A percentile compares a stretch with the other conserved stretches of the same genome.
phyloP scores from a whole-genome alignment of 768 basidiomycete genomes.

The Psilocybe sp. region DNA sequence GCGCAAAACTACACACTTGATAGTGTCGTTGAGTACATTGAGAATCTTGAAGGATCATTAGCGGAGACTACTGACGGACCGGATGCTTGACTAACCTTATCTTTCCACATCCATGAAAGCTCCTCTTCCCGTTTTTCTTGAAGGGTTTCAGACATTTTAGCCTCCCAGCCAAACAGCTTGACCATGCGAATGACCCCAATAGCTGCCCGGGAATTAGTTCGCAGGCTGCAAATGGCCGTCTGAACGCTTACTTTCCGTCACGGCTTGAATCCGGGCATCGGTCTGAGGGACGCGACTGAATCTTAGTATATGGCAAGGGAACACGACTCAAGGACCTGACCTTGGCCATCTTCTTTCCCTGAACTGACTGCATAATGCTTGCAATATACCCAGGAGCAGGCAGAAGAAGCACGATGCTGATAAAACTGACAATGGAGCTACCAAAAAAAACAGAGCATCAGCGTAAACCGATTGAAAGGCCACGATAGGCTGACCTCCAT shows the following conservation, averaged over 20 bases:
- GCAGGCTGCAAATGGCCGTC: neutral
- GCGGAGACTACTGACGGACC: neutral
- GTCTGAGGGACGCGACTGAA: conserved; percentile 13
- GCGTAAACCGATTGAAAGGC: neutral
- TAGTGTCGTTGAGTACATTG: conserved; percentile 10
- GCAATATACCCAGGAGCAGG: conserved; percentile 60
- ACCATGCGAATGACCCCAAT: conserved; percentile 66
- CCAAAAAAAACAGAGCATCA: neutral
- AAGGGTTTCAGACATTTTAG: conserved; percentile 51
- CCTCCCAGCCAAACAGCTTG: conserved; percentile 73
- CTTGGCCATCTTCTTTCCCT: conserved; percentile 43
- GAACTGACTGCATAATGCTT: conserved; percentile 39
- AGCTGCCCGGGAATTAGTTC: conserved; percentile 27
- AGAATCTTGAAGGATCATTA: conserved; percentile 3
- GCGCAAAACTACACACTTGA: conserved; percentile 5
- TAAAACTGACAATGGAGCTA: conserved; percentile 39
- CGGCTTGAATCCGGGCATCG: conserved; percentile 58
- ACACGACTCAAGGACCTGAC: neutral
- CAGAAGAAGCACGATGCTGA: conserved; percentile 45
- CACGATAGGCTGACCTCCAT: conserved; percentile 34
- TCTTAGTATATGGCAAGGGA: neutral
- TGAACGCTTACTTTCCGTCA: conserved; percentile 50
- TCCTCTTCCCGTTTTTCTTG: conserved; percentile 62
- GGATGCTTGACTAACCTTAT: conserved; percentile 16
- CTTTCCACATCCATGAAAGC: conserved; percentile 52